Conservation (phyloP, 225 moss, liverwort and hornwort species). For the Physcomitrium patens region DNA sequence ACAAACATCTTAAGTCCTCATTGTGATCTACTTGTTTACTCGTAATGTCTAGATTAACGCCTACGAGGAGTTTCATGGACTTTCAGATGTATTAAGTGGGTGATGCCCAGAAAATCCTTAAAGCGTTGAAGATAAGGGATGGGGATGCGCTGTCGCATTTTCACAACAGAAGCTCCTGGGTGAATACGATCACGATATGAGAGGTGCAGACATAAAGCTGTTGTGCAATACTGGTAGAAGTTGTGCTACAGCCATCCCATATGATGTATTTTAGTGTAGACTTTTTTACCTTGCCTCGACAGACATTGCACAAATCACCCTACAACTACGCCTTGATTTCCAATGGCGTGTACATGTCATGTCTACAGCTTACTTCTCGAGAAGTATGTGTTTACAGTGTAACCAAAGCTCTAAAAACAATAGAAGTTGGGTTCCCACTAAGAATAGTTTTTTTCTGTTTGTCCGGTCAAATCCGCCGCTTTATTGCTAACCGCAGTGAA, state of each 20-base stretch:
- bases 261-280: slow-evolving; percentile 22
- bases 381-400: slow-evolving; percentile 12
- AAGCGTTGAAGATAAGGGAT: slow-evolving; percentile 4
- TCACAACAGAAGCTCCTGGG: slow-evolving; percentile 15
- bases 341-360: slow-evolving; percentile 21
- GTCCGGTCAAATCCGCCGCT: slow-evolving; percentile 6
- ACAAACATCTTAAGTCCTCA: background rate
- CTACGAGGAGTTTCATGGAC: slow-evolving; percentile 41
- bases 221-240: slow-evolving; percentile 17
- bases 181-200: slow-evolving; percentile 1
- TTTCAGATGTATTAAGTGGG: slow-evolving; percentile 37
- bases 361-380: background rate
- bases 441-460: background rate
- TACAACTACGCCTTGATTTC: slow-evolving; percentile 18
- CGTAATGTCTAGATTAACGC: slow-evolving; percentile 31
- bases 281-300: slow-evolving; percentile 17
- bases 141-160: background rate
- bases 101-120: slow-evolving; percentile 12
- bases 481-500: slow-evolving; percentile 7
- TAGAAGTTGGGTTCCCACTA: slow-evolving; percentile 4
- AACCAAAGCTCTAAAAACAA: background rate
- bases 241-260: slow-evolving; percentile 22
- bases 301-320: slow-evolving; percentile 20
- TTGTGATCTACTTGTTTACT: slow-evolving; percentile 10
- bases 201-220: slow-evolving; percentile 11